phyloP scores from a whole-genome alignment of 257 asterid genomes.

The Leonotis leonurus region DNA sequence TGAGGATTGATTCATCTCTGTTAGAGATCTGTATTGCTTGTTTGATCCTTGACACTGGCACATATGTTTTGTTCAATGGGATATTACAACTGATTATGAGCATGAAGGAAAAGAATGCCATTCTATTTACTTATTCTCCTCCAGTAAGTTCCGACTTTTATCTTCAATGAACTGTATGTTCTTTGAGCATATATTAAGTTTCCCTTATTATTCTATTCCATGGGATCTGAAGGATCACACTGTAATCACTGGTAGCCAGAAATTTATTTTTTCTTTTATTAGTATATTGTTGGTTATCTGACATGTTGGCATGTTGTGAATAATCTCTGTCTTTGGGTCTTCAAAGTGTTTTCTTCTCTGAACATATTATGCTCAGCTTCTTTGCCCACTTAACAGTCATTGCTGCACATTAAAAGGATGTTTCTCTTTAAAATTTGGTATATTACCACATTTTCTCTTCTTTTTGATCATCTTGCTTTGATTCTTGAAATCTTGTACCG shows the following conservation, averaged over 20 bases:
- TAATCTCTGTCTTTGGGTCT: not conserved
- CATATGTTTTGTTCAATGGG: constrained; percentile 74
- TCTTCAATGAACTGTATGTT: constrained; percentile 4
- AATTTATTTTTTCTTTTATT: not conserved
- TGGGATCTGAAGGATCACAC: constrained; percentile 3
- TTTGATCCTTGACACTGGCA: constrained; percentile 75
- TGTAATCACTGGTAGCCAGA: not conserved
- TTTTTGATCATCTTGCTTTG: too few relatives aligned
- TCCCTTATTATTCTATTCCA: not conserved
- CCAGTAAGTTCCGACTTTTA: constrained; percentile 44
- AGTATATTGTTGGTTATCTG: not conserved
- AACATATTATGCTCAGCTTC: not conserved
- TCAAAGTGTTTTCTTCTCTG: not conserved
- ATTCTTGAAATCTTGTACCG: not conserved
- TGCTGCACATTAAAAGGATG: not conserved
- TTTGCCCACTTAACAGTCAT: not conserved
- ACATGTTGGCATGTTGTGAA: not conserved
- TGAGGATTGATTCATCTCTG: not conserved
- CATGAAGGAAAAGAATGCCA: constrained; percentile 79
- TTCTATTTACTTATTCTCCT: constrained; percentile 84
- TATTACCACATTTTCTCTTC: not conserved
- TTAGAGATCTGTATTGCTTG: constrained; percentile 9
- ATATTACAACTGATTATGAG: constrained; percentile 57
- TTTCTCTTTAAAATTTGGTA: not conserved
- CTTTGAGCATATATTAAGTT: not conserved